phyloP scores from a whole-genome alignment of 2,329 filamentous ascomycete genomes.

The Sclerotiophoma versabilis region DNA sequence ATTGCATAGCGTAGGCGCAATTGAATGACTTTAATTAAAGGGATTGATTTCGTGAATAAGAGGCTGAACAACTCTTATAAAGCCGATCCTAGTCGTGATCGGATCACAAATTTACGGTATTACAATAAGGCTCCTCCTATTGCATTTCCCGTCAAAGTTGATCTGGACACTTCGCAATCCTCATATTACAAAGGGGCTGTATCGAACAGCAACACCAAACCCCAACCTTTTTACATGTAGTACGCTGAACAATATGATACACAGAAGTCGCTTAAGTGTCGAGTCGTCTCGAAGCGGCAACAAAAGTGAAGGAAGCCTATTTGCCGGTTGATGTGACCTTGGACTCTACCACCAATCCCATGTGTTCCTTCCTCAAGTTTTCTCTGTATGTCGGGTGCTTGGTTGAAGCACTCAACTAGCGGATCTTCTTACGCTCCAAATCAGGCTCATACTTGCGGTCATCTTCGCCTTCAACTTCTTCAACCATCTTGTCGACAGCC shows the following conservation, averaged over 20 bases:
- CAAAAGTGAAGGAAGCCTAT: too few relatives aligned
- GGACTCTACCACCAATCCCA: not conserved
- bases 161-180: not conserved
- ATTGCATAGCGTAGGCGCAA: not conserved
- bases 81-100: not conserved
- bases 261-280: not conserved
- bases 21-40: not conserved
- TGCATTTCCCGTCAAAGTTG: not conserved
- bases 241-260: not conserved
- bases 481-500: slow-evolving; percentile 78
- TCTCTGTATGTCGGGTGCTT: not conserved
- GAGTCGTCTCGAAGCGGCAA: not conserved
- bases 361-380: not conserved
- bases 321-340: not conserved
- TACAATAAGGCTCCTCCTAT: not conserved
- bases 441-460: slow-evolving; percentile 53
- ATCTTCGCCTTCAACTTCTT: slow-evolving; percentile 71
- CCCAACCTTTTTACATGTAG: not conserved
- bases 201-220: not conserved
- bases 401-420: slow-evolving; percentile 17
- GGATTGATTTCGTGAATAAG: not conserved
- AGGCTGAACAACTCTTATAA: too few relatives aligned
- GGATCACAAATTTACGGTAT: not conserved
- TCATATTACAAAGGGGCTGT: not conserved
- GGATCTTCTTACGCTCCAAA: slow-evolving; percentile 51